phyloP scores from a whole-genome alignment of 1,284 basidiomycete genomes.

The Boletus subluridellus region DNA sequence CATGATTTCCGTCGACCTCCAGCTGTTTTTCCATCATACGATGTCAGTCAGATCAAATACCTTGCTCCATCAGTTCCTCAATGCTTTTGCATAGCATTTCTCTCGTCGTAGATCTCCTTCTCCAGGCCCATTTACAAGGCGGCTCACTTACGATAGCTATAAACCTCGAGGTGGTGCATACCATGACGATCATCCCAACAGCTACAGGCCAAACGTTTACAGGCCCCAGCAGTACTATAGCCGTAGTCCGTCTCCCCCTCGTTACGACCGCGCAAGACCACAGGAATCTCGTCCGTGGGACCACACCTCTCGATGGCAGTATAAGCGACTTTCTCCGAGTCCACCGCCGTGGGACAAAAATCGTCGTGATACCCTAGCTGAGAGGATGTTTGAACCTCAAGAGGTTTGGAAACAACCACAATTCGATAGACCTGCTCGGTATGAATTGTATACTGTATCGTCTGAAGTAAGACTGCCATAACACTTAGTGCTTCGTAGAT shows the following conservation, averaged over 20 bases:
- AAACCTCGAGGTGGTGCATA: slow-evolving; percentile 41
- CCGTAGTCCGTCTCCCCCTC: slow-evolving; percentile 52
- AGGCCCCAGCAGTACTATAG: slow-evolving; percentile 40
- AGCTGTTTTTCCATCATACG: slow-evolving; percentile 25
- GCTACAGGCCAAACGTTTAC: slow-evolving; percentile 41
- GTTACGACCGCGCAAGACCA: slow-evolving; percentile 40
- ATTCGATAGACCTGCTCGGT: slow-evolving; percentile 32
- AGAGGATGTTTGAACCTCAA: slow-evolving; percentile 67
- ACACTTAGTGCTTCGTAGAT: slow-evolving; percentile 21
- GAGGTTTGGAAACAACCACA: slow-evolving; percentile 65
- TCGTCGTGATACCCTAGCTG: slow-evolving; percentile 44
- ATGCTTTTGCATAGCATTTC: slow-evolving; percentile 39
- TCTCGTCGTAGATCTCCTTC: slow-evolving; percentile 45
- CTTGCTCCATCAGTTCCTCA: slow-evolving; percentile 21
- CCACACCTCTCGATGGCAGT: slow-evolving; percentile 30
- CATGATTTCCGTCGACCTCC: slow-evolving; percentile 33
- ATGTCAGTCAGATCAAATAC: slow-evolving; percentile 34
- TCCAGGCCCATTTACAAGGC: slow-evolving; percentile 41
- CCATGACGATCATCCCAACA: slow-evolving; percentile 42
- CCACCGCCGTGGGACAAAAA: slow-evolving; percentile 34
- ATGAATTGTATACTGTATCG: slow-evolving; percentile 22
- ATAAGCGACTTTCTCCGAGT: slow-evolving; percentile 34
- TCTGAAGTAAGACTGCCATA: slow-evolving; percentile 26
- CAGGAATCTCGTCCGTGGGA: slow-evolving; percentile 35
- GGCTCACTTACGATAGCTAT: slow-evolving; percentile 51